Percentiles rank a stretch among this genome's conserved stretches.
These are phyloP conservation scores for Golubevia pallescens DNA, from an alignment of 1,284 basidiomycete genomes.

Conservation along the genomic window DNA sequence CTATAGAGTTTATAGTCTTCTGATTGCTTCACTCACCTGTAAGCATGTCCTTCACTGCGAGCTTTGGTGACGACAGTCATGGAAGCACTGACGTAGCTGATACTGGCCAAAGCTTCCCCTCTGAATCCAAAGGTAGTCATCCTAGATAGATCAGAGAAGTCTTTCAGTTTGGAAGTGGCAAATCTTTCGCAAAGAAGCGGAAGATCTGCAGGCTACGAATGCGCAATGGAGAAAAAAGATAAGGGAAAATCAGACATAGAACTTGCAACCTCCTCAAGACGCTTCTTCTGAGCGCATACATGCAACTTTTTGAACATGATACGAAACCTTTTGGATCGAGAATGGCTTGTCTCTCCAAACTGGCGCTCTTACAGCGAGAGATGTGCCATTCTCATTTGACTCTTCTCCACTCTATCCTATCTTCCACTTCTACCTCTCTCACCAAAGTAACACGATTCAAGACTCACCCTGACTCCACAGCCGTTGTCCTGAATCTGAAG, in stretches of 20 bases:
- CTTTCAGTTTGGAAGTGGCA: conserved; percentile 89
- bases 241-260: no score
- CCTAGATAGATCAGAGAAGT: conserved; percentile 83
- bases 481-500: conserved; percentile 98
- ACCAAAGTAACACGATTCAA: neutral
- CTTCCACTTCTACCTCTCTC: no score
- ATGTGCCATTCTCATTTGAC: no score
- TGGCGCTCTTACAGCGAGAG: no score
- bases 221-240: neutral
- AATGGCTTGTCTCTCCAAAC: no score
- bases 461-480: conserved; percentile 81
- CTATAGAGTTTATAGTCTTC: neutral
- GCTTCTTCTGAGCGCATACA: no score
- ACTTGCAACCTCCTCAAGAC: no score
- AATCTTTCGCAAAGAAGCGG: conserved; percentile 92
- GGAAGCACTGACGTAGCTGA: conserved; percentile 86
- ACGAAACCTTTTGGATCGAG: no score
- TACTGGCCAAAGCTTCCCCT: conserved; percentile 94
- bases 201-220: conserved; percentile 71
- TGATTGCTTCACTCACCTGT: conserved; percentile 22
- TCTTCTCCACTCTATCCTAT: neutral
- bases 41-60: conserved; percentile 37
- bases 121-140: conserved; percentile 94
- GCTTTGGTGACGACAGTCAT: conserved; percentile 84
- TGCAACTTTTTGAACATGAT: no score